Percentiles rank a stretch among this genome's conserved stretches.
phyloP scores from a whole-genome alignment of 345 rosid species.

The Gossypium arboreum region DNA sequence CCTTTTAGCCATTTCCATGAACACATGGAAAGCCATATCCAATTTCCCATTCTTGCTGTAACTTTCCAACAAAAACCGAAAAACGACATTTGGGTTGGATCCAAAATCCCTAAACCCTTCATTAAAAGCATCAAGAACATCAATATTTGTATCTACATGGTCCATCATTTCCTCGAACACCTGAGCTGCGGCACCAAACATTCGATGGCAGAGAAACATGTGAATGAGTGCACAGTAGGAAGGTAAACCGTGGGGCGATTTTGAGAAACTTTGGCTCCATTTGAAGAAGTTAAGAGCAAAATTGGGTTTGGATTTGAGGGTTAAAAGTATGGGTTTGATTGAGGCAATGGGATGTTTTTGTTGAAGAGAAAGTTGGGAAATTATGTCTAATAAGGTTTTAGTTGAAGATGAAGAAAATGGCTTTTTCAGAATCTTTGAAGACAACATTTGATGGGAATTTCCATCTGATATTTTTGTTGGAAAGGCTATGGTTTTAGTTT shows the following conservation, averaged over 20 bases:
- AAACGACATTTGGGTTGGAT: slow-evolving; percentile 19
- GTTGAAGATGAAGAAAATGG: slow-evolving; percentile 6
- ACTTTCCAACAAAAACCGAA: slow-evolving; percentile 34
- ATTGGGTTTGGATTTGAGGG: slow-evolving; percentile 24
- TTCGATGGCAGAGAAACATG: slow-evolving; percentile 29
- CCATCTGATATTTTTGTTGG: neutral
- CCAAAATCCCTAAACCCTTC: slow-evolving; percentile 10
- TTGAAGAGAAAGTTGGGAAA: slow-evolving; percentile 6
- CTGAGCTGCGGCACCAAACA: slow-evolving; percentile 31
- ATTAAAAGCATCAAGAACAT: slow-evolving; percentile 15
- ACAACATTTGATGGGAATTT: slow-evolving; percentile 3
- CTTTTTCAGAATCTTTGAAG: slow-evolving; percentile 10
- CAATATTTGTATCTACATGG: slow-evolving; percentile 17
- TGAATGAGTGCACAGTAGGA: slow-evolving; percentile 34
- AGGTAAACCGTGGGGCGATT: slow-evolving; percentile 8
- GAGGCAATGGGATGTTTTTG: neutral
- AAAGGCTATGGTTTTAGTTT: neutral
- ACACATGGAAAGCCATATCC: slow-evolving; percentile 24
- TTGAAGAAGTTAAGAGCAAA: slow-evolving; percentile 25
- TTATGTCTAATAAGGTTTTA: slow-evolving; percentile 10
- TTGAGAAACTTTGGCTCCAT: slow-evolving; percentile 16
- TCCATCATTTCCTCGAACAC: slow-evolving; percentile 38
- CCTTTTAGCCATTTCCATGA: slow-evolving; percentile 22
- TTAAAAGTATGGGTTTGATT: slow-evolving; percentile 20
- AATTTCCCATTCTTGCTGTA: slow-evolving; percentile 33